These are phyloP conservation scores for Panicum miliaceum DNA, from an alignment of 176 grass and related monocot species.

Conservation along the genomic window DNA sequence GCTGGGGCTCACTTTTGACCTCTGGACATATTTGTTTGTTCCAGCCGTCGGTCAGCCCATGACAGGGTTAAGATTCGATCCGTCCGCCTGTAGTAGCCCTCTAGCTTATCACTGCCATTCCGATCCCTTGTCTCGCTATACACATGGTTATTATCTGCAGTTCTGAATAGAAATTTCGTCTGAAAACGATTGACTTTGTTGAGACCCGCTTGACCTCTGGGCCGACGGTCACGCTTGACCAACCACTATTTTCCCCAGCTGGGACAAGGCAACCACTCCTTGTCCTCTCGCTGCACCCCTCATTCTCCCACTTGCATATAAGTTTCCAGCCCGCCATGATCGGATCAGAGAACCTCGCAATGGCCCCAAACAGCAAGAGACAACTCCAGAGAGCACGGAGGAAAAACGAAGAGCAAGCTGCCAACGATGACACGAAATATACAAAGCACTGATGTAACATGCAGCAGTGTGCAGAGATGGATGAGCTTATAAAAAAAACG, in stretches of 20 bases:
- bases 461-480: neutral
- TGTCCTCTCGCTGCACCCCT: slow-evolving; percentile 35
- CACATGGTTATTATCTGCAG: neutral
- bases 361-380: slow-evolving; percentile 35
- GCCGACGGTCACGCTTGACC: slow-evolving; percentile 44
- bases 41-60: neutral
- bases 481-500: neutral
- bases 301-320: slow-evolving; percentile 33
- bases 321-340: neutral
- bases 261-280: slow-evolving; percentile 42
- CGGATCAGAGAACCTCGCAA: neutral
- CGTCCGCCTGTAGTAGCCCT: neutral
- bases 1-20: neutral
- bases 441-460: neutral
- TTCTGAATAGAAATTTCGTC: neutral
- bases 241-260: slow-evolving; percentile 9
- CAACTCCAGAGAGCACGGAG: neutral
- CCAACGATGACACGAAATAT: slow-evolving; percentile 13
- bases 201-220: slow-evolving; percentile 37
- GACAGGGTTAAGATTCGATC: slow-evolving; percentile 1
- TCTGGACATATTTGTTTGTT: neutral
- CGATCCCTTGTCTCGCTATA: neutral
- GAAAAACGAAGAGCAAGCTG: neutral
- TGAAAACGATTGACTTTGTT: slow-evolving; percentile 36
- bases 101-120: neutral